Evolutionary conservation across 2,329 filamentous ascomycete genomes (phyloP).

Genomic region (Talaromyces rugulosus): DNA sequence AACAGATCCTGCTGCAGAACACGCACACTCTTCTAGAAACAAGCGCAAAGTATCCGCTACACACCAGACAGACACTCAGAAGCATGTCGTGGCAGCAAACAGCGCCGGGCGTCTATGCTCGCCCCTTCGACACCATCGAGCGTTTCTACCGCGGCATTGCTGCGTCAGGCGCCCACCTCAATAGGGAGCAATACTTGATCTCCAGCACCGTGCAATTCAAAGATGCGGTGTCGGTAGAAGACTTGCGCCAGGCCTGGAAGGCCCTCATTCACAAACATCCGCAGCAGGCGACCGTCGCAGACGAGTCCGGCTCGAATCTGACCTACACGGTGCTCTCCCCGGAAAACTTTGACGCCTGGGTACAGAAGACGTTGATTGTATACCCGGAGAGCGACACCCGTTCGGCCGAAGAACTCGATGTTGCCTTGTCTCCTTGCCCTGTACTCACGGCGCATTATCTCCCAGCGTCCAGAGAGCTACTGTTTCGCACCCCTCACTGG

Average conservation of each 20-base stretch:
- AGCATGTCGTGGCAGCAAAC: slow-evolving; percentile 5
- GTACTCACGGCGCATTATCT: slow-evolving; percentile 12
- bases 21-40: background rate
- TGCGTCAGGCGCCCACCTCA: background rate
- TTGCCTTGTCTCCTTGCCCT: slow-evolving; percentile 7
- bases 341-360: slow-evolving; percentile 9
- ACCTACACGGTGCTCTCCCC: slow-evolving; percentile 12
- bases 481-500: slow-evolving; percentile 25
- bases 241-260: slow-evolving; percentile 5
- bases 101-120: slow-evolving; percentile 1
- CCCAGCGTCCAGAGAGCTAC: slow-evolving; percentile 7
- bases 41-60: background rate
- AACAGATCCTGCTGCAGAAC: background rate
- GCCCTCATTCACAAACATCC: slow-evolving; percentile 16
- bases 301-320: background rate
- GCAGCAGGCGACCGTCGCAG: slow-evolving; percentile 12
- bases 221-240: background rate
- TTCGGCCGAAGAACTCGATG: slow-evolving; percentile 9
- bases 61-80: background rate
- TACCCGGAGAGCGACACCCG: background rate
- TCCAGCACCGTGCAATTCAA: background rate
- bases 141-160: background rate
- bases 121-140: slow-evolving; percentile 2
- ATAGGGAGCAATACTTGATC: background rate
- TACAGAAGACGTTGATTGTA: slow-evolving; percentile 13